A percentile compares a stretch with the other conserved stretches of the same genome.
These are phyloP conservation scores for Alternaria conjuncta DNA, from an alignment of 2,329 filamentous ascomycete species.

Conservation along the genomic window DNA sequence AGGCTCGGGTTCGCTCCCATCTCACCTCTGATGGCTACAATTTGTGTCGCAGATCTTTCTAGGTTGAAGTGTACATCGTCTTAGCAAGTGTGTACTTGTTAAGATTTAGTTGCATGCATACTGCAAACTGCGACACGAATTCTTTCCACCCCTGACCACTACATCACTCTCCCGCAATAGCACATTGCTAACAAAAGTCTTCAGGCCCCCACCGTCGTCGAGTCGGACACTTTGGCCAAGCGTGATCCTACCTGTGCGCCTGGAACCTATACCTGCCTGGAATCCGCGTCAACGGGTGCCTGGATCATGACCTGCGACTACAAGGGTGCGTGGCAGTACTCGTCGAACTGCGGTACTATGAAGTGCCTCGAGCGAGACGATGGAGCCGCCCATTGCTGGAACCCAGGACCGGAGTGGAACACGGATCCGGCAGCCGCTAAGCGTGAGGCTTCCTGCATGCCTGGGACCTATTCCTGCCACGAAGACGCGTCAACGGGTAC, in stretches of 20 bases:
- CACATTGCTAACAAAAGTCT: neutral
- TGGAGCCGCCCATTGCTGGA: constrained; percentile 1
- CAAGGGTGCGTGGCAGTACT: neutral
- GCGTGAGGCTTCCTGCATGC: neutral
- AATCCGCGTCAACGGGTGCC: neutral
- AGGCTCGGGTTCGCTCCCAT: neutral
- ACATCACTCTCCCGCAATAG: neutral
- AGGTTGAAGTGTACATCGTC: neutral
- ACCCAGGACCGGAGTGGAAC: neutral
- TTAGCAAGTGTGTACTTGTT: neutral
- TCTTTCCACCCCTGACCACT: neutral
- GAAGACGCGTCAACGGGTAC: neutral
- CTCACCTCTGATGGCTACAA: neutral
- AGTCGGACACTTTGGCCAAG: neutral
- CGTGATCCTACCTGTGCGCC: neutral
- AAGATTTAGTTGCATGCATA: neutral
- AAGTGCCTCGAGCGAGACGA: neutral
- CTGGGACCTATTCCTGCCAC: neutral
- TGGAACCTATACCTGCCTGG: neutral
- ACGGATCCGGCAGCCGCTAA: neutral
- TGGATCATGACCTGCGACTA: constrained; percentile 2
- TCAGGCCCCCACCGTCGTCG: neutral
- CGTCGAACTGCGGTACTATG: neutral
- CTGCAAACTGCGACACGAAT: neutral
- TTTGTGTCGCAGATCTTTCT: neutral